Evolutionary conservation across 1,284 basidiomycete genomes (phyloP), one percentile per base, ranked within the genome.

Genomic region (Omphalotus olearius): DNA sequence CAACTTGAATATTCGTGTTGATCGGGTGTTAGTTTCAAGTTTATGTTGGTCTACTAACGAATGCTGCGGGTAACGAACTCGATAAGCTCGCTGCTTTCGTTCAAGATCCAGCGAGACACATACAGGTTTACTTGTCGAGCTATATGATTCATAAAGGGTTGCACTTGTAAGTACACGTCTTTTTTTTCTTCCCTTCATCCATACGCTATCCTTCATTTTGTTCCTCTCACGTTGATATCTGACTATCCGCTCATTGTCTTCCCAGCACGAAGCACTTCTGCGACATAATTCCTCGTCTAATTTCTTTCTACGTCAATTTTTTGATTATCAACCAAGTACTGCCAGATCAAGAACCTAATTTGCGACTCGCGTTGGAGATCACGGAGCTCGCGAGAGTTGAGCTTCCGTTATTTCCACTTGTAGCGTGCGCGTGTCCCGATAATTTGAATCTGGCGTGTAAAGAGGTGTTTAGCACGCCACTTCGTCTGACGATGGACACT

Each of bases 41-140:
- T 28, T 86, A 73, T 60, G 61, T 73, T 6, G 83, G 84, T 11
- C 65, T 85, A 13, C 69, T 78, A 56, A 74, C 61, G 1, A 40
- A 65, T 67, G 48, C 64, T 62, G 39, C 62, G 64, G 2, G 57
- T 63, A 14, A 73, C 23, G 41, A 75, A 45, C 73, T 76, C 38
- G 72, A 76, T 26, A 74, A 73, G 33, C 66, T 80, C 55, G 60
- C 73, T 1, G 60, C 62, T 2, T 89, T 89, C 65, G 65, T 88
- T 42, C 64, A 72, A 54, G 72, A 86, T 50, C 82, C 85, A 0
- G 82, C 80, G 57, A 59, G 59, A 1, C 62, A 67, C 16, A 64
- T 80, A 26, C 75, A 73, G 50, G 68, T 85, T 6, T 88, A 86
- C 63, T 71, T 90, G 47, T 85, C 83, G 0, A 82, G 80, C 3